Evolutionary conservation across 2,329 filamentous ascomycete species (phyloP), one percentile per base, ranked within the genome.

Genomic region (Xylariaceae sp.): DNA sequence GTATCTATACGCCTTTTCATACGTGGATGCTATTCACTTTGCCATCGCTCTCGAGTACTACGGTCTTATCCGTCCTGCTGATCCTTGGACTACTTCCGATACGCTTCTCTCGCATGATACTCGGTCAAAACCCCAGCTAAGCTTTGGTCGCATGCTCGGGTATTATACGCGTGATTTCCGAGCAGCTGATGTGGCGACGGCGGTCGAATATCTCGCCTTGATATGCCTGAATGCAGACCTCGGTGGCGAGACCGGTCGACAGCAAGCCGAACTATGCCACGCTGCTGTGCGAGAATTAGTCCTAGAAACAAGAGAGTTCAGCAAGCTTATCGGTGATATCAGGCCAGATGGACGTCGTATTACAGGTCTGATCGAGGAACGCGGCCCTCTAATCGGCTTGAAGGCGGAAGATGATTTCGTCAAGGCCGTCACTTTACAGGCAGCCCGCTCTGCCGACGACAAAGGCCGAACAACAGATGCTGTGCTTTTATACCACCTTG

Each of bases 121-220:
- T 56, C 79, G 82, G 52, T 77, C 79, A 49, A 73, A 80, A 49
- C 76, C 89, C 4, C 89, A 96, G 62, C 84, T 98, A 65, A 95
- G 93, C 71, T 97, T 97, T 66, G 90, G 88, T 34, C 85, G 87
- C 44, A 87, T 97, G 73, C 74, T 97, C 47, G 94, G 91, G 31
- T 89, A 93, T 63, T 98, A 98, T 71, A 98, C 94, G 4, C 81
- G 86, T 40, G 90, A 96, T 64, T 98, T 98, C 78, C 85, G 93
- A 39, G 88, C 89, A 22, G 90, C 89, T 16, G 84, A 94, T 57
- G 86, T 89, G 6, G 86, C 87, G 43, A 87, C 89, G 26, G 93
- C 94, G 3, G 87, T 95, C 15, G 93, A 98, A 63, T 98, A 98
- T 63, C 80, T 98, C 36, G 79, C 84, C 4, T 70, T 98, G 43